These are phyloP conservation scores for Wallacemonas sp. DNA, from an alignment of 208 protist genomes.

Conservation along the genomic window DNA sequence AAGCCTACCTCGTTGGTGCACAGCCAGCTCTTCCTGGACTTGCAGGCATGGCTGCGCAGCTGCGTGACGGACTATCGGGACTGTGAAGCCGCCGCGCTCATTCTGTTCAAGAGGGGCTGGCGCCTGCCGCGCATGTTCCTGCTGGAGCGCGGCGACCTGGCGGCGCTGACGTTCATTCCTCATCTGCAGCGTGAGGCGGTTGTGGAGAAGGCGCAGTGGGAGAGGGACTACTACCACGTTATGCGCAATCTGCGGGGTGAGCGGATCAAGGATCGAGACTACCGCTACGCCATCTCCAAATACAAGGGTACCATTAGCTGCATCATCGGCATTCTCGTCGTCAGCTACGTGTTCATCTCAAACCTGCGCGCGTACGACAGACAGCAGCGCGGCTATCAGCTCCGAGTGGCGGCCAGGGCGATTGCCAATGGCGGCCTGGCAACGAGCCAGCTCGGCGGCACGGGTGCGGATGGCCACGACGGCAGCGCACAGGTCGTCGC, in stretches of 20 bases:
- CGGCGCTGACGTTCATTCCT: slow-evolving; percentile 33
- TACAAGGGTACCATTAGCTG: slow-evolving; percentile 73
- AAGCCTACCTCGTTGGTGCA: slow-evolving; percentile 24
- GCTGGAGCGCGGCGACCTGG: slow-evolving; percentile 71
- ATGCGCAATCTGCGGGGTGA: slow-evolving; percentile 38
- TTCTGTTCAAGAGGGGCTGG: slow-evolving; percentile 82
- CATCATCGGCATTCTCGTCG: slow-evolving; percentile 43
- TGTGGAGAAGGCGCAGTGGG: slow-evolving; percentile 63
- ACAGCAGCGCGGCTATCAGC: slow-evolving; percentile 48
- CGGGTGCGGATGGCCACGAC: not conserved
- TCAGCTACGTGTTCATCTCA: slow-evolving; percentile 53
- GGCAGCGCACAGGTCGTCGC: slow-evolving; percentile 10
- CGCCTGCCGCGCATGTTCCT: slow-evolving; percentile 70
- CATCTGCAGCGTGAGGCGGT: slow-evolving; percentile 31
- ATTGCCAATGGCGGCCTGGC: slow-evolving; percentile 9
- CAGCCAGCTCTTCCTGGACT: slow-evolving; percentile 60
- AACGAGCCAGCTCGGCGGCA: not conserved
- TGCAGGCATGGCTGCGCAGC: slow-evolving; percentile 70
- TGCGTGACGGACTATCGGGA: slow-evolving; percentile 64
- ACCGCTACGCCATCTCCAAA: slow-evolving; percentile 54
- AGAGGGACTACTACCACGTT: slow-evolving; percentile 53
- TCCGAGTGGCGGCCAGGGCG: slow-evolving; percentile 33
- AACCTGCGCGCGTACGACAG: slow-evolving; percentile 48
- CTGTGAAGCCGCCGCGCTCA: slow-evolving; percentile 58
- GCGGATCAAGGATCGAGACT: slow-evolving; percentile 55